Percentiles rank a stretch among this genome's conserved stretches.
phyloP scores from a whole-genome alignment of 2,329 filamentous ascomycete genomes.

The Arthroderma sp. region DNA sequence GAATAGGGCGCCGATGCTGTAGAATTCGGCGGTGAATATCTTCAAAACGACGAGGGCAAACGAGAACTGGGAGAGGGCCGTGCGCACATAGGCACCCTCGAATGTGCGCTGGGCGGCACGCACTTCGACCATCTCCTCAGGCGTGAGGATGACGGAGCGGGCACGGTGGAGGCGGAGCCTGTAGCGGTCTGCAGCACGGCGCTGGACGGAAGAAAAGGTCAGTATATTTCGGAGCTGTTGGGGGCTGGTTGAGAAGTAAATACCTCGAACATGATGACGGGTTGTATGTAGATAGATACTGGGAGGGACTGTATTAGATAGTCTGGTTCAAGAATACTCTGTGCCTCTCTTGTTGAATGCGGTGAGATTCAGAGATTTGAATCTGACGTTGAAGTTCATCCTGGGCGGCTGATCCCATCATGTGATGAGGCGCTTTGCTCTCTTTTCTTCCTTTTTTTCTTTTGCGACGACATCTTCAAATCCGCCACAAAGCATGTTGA shows the following conservation, averaged over 20 bases:
- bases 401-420: too few relatives aligned
- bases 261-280: background rate
- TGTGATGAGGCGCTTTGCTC: too few relatives aligned
- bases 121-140: conserved; percentile 80
- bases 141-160: conserved; percentile 66
- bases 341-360: too few relatives aligned
- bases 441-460: too few relatives aligned
- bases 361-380: too few relatives aligned
- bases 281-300: background rate
- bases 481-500: too few relatives aligned
- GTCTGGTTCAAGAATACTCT: too few relatives aligned
- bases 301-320: too few relatives aligned
- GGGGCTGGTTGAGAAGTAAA: background rate
- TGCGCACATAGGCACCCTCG: conserved; percentile 92
- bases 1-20: conserved; percentile 90
- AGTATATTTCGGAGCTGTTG: background rate
- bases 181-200: conserved; percentile 59
- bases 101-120: conserved; percentile 92
- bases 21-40: conserved; percentile 95
- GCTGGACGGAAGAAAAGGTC: conserved; percentile 25
- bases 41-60: conserved; percentile 90
- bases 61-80: conserved; percentile 84
- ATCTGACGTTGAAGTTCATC: too few relatives aligned
- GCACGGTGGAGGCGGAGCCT: conserved; percentile 72
- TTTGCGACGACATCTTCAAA: too few relatives aligned